Evolutionary conservation across 257 asterid species (phyloP).

Genomic region (Coffea eugenioides): DNA sequence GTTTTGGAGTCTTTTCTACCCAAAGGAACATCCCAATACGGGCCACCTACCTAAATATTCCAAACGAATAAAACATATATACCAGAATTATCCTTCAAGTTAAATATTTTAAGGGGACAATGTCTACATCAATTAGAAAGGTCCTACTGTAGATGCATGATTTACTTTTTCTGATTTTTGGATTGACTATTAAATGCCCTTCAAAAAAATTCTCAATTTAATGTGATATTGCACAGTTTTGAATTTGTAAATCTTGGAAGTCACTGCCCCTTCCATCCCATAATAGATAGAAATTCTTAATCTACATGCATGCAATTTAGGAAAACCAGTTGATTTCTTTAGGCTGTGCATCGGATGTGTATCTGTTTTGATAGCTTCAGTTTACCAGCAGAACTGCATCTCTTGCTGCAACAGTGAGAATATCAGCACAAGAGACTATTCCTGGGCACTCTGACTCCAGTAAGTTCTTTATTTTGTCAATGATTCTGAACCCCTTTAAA

Average conservation of each 20-base stretch:
- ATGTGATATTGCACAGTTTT: no score
- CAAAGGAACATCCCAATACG: conserved; percentile 85
- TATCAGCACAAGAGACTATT: conserved; percentile 83
- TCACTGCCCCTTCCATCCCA: neutral
- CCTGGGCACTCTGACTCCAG: conserved; percentile 87
- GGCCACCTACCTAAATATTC: conserved; percentile 78
- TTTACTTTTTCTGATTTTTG: no score
- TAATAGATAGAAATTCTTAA: neutral
- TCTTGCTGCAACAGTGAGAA: conserved; percentile 87
- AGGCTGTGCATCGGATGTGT: neutral
- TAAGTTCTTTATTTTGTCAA: conserved; percentile 67
- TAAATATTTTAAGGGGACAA: neutral
- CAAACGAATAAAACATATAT: neutral
- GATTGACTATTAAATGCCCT: neutral
- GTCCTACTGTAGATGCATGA: no score
- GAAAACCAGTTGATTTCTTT: neutral
- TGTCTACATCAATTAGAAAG: no score
- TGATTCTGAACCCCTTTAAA: conserved; percentile 73
- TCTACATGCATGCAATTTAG: neutral
- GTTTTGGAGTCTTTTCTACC: conserved; percentile 82
- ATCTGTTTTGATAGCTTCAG: neutral
- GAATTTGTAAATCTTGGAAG: neutral
- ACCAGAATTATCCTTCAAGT: neutral
- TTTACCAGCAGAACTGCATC: conserved; percentile 79
- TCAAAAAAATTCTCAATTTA: neutral